phyloP scores from a whole-genome alignment of 2,329 filamentous ascomycete species.

The Verticillium nubilum region DNA sequence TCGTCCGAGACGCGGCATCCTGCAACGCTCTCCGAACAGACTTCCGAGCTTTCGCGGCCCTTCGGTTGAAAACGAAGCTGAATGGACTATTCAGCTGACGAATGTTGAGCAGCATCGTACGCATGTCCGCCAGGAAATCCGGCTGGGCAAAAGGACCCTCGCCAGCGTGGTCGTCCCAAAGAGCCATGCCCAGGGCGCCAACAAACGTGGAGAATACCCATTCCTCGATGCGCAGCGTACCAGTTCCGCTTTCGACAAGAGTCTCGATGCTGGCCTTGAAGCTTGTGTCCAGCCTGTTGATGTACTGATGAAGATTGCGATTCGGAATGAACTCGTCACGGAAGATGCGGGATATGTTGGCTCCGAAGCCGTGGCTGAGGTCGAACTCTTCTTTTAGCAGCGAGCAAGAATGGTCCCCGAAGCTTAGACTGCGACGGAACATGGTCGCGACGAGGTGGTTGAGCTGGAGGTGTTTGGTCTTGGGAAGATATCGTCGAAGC shows the following conservation, averaged over 20 bases:
- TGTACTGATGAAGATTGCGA: slow-evolving; percentile 1
- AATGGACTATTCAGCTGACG: neutral
- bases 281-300: slow-evolving; percentile 3
- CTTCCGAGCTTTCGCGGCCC: neutral
- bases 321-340: slow-evolving; percentile 9
- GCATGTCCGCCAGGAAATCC: neutral
- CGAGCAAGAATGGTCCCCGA: slow-evolving; percentile 4
- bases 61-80: neutral
- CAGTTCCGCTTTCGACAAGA: neutral
- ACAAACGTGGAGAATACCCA: slow-evolving; percentile 8
- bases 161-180: slow-evolving; percentile 5
- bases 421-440: slow-evolving; percentile 4
- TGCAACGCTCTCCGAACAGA: neutral
- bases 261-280: neutral
- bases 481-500: slow-evolving; percentile 1
- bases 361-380: slow-evolving; percentile 2
- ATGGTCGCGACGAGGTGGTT: slow-evolving; percentile 3
- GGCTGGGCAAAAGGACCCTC: neutral
- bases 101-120: neutral
- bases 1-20: neutral
- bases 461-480: slow-evolving; percentile 2
- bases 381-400: slow-evolving; percentile 6
- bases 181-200: slow-evolving; percentile 5
- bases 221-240: slow-evolving; percentile 5
- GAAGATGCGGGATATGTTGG: slow-evolving; percentile 6